These are phyloP conservation scores for Cytospora piceicola DNA, from an alignment of 2,329 filamentous ascomycete genomes.

Conservation along the genomic window DNA sequence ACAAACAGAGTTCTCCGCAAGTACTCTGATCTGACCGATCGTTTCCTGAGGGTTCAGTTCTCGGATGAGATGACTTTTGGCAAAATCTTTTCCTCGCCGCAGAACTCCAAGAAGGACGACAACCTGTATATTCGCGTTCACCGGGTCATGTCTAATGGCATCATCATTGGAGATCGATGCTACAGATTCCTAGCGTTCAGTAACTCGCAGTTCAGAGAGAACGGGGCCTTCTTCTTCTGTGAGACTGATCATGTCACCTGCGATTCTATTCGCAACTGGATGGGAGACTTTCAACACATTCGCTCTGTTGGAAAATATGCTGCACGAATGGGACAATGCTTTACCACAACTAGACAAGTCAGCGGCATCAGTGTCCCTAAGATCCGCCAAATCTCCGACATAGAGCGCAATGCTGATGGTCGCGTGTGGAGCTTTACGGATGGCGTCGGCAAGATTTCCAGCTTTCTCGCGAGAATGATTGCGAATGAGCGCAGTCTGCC, in stretches of 20 bases:
- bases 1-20: conserved; percentile 85
- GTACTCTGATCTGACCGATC: conserved; percentile 69
- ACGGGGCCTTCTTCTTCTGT: conserved; percentile 92
- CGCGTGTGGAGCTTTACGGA: conserved; percentile 75
- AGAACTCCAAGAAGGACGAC: conserved; percentile 61
- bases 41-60: conserved; percentile 89
- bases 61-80: conserved; percentile 74
- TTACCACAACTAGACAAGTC: conserved; percentile 86
- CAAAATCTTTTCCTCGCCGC: conserved; percentile 57
- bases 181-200: conserved; percentile 94
- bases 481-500: conserved; percentile 69
- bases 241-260: conserved; percentile 69
- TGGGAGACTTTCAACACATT: conserved; percentile 85
- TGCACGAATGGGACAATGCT: conserved; percentile 89
- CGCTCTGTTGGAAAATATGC: conserved; percentile 85
- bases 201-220: conserved; percentile 91
- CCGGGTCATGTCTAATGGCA: conserved; percentile 74
- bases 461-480: conserved; percentile 73
- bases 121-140: conserved; percentile 76
- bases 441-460: conserved; percentile 91
- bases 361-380: conserved; percentile 63
- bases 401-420: conserved; percentile 61
- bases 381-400: conserved; percentile 67
- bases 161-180: conserved; percentile 77
- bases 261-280: conserved; percentile 78